Evolutionary conservation across 345 rosid genomes (phyloP).

Genomic region (Bretschneidera sinensis): DNA sequence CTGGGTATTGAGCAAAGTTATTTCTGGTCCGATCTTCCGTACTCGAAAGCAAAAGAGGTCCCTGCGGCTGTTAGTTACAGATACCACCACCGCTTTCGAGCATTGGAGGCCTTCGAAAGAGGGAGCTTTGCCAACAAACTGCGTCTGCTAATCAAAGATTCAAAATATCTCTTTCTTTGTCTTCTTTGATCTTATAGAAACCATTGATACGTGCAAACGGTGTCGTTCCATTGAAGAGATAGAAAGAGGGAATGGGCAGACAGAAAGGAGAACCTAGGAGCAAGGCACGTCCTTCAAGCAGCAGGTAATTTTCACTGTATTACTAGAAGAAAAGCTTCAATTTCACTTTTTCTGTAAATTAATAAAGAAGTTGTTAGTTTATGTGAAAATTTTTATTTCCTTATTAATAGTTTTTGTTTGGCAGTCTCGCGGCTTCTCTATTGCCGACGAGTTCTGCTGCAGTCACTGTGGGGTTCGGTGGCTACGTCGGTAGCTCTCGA

Average conservation of each 20-base stretch:
- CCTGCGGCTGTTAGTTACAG: too few relatives aligned
- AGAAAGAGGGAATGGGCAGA: constrained; percentile 51
- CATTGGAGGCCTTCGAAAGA: background rate
- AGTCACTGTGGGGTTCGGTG: constrained; percentile 74
- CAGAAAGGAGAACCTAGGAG: constrained; percentile 78
- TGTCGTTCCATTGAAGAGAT: background rate
- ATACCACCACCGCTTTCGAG: background rate
- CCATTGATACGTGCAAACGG: background rate
- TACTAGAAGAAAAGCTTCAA: background rate
- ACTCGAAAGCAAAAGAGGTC: too few relatives aligned
- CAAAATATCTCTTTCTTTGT: background rate
- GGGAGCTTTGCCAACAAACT: too few relatives aligned
- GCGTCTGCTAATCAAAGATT: background rate
- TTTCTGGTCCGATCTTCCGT: too few relatives aligned
- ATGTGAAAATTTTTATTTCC: too few relatives aligned
- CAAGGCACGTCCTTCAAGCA: constrained; percentile 95
- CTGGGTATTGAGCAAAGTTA: too few relatives aligned
- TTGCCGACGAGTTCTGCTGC: constrained; percentile 63
- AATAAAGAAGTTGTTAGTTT: too few relatives aligned
- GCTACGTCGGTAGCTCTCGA: constrained; percentile 80
- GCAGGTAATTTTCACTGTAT: constrained; percentile 46
- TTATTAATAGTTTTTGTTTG: too few relatives aligned
- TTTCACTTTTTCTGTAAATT: too few relatives aligned
- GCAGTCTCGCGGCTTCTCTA: constrained; percentile 75
- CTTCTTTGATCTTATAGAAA: background rate